Evolutionary conservation across 306 rosid species (phyloP).

Genomic region (Sphenostylis stenocarpa): DNA sequence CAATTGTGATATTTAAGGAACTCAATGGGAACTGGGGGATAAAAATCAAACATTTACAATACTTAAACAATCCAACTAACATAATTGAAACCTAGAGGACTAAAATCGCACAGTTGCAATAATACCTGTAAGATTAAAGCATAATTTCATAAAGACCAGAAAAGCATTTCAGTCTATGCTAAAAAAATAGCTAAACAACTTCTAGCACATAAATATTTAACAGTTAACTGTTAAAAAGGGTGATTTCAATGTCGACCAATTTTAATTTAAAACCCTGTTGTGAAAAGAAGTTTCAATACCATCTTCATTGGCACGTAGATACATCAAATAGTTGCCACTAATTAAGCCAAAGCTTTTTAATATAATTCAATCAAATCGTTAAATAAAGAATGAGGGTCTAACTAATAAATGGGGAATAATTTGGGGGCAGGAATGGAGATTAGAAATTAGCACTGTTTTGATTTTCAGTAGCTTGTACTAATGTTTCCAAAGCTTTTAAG

Average conservation of each 20-base stretch:
- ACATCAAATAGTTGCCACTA: constrained; percentile 25
- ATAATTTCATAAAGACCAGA: constrained; percentile 8
- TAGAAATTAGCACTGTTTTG: constrained; percentile 20
- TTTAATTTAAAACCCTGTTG: constrained; percentile 13
- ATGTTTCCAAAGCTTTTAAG: constrained; percentile 20
- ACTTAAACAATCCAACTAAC: neutral
- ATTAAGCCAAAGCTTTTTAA: constrained; percentile 26
- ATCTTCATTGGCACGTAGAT: constrained; percentile 12
- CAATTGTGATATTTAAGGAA: neutral
- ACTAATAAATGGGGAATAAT: neutral
- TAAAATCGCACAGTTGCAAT: too few relatives aligned
- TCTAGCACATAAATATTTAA: constrained; percentile 19
- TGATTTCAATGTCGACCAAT: constrained; percentile 14
- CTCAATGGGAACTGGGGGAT: too few relatives aligned
- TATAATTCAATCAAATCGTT: constrained; percentile 17
- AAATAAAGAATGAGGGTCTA: constrained; percentile 14
- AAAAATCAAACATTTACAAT: neutral
- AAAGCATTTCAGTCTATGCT: constrained; percentile 1
- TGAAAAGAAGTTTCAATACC: neutral
- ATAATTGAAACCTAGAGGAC: too few relatives aligned
- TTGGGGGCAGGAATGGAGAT: neutral
- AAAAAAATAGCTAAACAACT: constrained; percentile 25
- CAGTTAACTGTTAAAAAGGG: constrained; percentile 9
- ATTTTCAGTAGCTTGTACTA: constrained; percentile 35
- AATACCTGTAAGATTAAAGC: neutral